A percentile compares a stretch with the other conserved stretches of the same genome.
These are phyloP conservation scores for Psidium guajava DNA, from an alignment of 345 rosid genomes.

Conservation along the genomic window DNA sequence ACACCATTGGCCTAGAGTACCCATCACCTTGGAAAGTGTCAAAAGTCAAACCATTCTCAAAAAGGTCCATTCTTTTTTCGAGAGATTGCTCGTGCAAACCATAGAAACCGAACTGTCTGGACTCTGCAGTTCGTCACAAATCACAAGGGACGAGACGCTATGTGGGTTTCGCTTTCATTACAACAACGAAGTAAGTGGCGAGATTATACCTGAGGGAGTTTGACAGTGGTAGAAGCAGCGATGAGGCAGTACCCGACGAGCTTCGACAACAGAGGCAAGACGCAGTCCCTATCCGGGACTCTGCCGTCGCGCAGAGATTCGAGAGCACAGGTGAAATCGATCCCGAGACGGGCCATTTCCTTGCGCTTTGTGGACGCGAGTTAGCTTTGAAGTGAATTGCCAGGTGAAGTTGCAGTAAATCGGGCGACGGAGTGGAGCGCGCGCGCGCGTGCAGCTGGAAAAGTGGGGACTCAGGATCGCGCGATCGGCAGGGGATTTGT, in stretches of 20 bases:
- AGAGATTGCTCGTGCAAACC: background rate
- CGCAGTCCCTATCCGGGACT: slow-evolving; percentile 60
- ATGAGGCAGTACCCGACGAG: slow-evolving; percentile 87
- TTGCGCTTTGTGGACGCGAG: background rate
- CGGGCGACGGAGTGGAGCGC: background rate
- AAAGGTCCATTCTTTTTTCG: background rate
- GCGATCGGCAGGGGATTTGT: background rate
- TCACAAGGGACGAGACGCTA: background rate
- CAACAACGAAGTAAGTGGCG: background rate
- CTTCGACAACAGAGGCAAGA: slow-evolving; percentile 80
- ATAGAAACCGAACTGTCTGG: background rate
- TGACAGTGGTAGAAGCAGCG: slow-evolving; percentile 91
- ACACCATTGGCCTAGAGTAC: background rate
- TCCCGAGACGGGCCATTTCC: slow-evolving; percentile 29
- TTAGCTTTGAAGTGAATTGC: background rate
- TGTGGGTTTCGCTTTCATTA: background rate
- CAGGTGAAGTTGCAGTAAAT: background rate
- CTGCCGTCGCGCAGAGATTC: slow-evolving; percentile 47
- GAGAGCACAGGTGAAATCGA: slow-evolving; percentile 62
- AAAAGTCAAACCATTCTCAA: background rate
- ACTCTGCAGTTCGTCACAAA: background rate
- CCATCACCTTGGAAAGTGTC: background rate
- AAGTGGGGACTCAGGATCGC: background rate
- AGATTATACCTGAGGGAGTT: slow-evolving; percentile 65
- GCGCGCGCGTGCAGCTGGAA: background rate